Conservation (phyloP, 2,329 filamentous ascomycete species). For the Cytospora piceicola region DNA sequence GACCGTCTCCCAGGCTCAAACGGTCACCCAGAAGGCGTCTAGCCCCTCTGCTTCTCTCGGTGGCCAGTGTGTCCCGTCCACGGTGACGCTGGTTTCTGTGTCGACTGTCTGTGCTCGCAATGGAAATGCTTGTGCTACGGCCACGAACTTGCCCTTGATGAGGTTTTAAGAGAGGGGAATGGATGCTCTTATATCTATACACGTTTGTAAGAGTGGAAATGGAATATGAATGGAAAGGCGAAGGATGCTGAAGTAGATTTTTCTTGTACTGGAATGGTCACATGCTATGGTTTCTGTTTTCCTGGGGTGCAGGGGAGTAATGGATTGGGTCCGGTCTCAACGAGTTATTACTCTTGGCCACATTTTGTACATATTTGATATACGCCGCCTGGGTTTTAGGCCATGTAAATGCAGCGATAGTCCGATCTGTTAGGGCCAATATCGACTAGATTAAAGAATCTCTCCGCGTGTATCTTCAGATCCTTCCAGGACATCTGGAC, state of each 20-base stretch:
- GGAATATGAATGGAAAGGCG: not conserved
- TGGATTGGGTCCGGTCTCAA: not conserved
- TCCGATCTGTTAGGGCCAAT: not conserved
- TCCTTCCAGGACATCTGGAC: no score
- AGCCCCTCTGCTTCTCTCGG: slow-evolving; percentile 11
- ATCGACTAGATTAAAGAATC: not conserved
- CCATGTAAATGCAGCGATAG: not conserved
- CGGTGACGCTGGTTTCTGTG: slow-evolving; percentile 27
- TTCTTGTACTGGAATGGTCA: not conserved
- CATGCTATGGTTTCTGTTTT: not conserved
- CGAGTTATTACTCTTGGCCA: not conserved
- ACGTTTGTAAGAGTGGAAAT: no score
- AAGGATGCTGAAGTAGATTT: not conserved
- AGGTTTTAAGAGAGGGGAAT: slow-evolving; percentile 5
- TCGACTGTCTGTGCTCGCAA: slow-evolving; percentile 26
- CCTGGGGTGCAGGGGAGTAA: not conserved
- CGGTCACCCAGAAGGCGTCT: slow-evolving; percentile 15
- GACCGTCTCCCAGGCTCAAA: slow-evolving; percentile 23
- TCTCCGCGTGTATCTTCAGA: no score
- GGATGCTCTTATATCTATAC: no score
- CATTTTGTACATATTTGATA: not conserved
- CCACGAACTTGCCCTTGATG: slow-evolving; percentile 17
- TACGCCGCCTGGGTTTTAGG: not conserved
- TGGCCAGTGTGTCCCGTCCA: slow-evolving; percentile 26
- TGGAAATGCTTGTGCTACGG: slow-evolving; percentile 21